A percentile compares a stretch with the other conserved stretches of the same genome.
Evolutionary conservation across 2,329 filamentous ascomycete genomes (phyloP).

Genomic region (Talaromyces verruculosus): DNA sequence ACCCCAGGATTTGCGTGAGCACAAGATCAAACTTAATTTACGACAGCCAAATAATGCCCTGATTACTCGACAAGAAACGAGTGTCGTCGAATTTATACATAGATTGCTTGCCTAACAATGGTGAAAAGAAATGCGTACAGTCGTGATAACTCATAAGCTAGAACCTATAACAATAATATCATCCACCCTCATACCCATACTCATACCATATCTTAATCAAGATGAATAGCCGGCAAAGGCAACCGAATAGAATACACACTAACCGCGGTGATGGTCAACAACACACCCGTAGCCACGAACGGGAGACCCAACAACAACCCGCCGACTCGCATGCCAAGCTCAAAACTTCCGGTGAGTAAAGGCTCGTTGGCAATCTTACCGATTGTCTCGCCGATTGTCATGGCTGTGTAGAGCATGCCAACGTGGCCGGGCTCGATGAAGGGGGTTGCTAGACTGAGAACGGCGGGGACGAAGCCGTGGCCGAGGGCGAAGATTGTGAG

Average conservation of each 20-base stretch:
- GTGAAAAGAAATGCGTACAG: background rate
- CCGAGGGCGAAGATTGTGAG: slow-evolving; percentile 22
- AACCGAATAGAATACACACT: slow-evolving; percentile 17
- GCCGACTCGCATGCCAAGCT: slow-evolving; percentile 21
- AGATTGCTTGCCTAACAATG: background rate
- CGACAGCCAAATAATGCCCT: background rate
- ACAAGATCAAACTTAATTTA: background rate
- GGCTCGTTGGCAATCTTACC: slow-evolving; percentile 23
- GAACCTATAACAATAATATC: background rate
- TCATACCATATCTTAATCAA: slow-evolving; percentile 11
- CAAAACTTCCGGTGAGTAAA: slow-evolving; percentile 16
- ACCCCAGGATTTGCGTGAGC: background rate
- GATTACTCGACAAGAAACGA: background rate
- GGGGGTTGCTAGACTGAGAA: slow-evolving; percentile 21
- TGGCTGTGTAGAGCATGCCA: slow-evolving; percentile 22
- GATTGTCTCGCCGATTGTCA: slow-evolving; percentile 22
- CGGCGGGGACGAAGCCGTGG: slow-evolving; percentile 22
- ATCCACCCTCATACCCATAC: too few species aligned
- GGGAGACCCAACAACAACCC: slow-evolving; percentile 19
- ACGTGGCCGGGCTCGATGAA: slow-evolving; percentile 21
- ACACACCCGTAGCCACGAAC: slow-evolving; percentile 20
- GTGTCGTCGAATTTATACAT: background rate
- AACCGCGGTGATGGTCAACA: slow-evolving; percentile 20
- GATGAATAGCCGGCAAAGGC: slow-evolving; percentile 17
- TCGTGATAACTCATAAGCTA: background rate